Evolutionary conservation across 495 filamentous ascomycete species (phyloP), one percentile per base, ranked within the genome.

Genomic region (Xylaria castorea): DNA sequence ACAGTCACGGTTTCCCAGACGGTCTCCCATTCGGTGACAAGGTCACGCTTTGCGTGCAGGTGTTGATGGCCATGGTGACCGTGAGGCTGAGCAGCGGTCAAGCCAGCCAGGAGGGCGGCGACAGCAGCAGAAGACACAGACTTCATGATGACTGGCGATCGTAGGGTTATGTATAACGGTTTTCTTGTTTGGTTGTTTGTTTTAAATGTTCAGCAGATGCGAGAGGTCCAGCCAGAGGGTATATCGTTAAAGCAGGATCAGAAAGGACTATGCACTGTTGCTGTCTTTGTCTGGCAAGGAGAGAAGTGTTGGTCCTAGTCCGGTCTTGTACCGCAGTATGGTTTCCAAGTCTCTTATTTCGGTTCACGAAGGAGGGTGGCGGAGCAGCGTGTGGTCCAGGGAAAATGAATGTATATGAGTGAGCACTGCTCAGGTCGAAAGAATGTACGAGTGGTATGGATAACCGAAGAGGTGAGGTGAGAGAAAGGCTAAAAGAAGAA

Each of bases 1-100:
- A 82, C 79, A 46, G 84, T 87, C n/a, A 85, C 81, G n/a, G 82
- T 79, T 75, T 87, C 78, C 75, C 76, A 81, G 63, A 87, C 82
- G 25, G 81, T 85, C 68, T 85, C 84, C 61, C 78, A 85, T 32
- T 83, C 78, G 12, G 85, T 87, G 66, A 85, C 81, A 51, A 86
- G 73, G 11, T 78, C 81, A 36, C 83, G 82, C 74, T 85, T 83
- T 44, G 81, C 74, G 66, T 84, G 74, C 34, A 65, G 44, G 71
- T 77, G 81, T 53, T 78, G 80, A 67, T 80, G 74, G 64, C 82
- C 81, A 36, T 77, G 73, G 70, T 85, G 84, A 50, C 76, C 76
- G 46, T 80, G 78, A 46, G 84, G 86, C 73, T 87, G 82, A 32
- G 84, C 85, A 62, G 81, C 71, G 71, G 81, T 81, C 50, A 81